A percentile compares a stretch with the other conserved stretches of the same genome.
These are phyloP conservation scores for Lagenaria siceraria DNA, from an alignment of 306 rosid species.

Conservation along the genomic window DNA sequence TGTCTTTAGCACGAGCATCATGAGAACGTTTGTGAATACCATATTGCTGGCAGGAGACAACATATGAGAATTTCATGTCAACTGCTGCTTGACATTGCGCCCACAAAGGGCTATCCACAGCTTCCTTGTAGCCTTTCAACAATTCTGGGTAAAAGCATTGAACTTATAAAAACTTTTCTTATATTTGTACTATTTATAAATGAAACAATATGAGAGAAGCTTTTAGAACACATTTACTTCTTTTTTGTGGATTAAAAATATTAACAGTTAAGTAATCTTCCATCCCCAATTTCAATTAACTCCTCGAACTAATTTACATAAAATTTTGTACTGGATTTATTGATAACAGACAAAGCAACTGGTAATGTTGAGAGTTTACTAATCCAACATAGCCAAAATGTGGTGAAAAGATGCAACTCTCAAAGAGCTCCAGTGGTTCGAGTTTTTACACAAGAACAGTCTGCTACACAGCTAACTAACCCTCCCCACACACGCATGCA, in stretches of 20 bases:
- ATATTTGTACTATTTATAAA: neutral
- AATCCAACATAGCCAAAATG: neutral
- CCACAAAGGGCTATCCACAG: constrained; percentile 67
- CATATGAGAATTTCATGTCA: constrained; percentile 83
- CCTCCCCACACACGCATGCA: neutral
- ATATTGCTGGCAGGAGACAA: constrained; percentile 86
- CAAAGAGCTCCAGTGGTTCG: neutral
- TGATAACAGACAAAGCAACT: neutral
- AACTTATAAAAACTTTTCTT: constrained; percentile 6
- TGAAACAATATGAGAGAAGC: neutral
- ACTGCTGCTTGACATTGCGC: constrained; percentile 77
- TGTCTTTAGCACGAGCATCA: constrained; percentile 63
- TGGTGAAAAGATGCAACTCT: neutral
- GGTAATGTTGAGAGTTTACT: neutral
- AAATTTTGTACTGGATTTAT: neutral
- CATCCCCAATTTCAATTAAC: neutral
- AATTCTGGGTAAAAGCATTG: constrained; percentile 37
- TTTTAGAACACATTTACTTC: neutral
- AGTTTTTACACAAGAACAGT: neutral
- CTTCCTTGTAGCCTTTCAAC: constrained; percentile 87
- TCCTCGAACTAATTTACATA: neutral
- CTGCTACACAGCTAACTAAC: neutral
- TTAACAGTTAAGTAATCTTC: neutral
- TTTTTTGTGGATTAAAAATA: neutral
- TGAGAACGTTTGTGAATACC: constrained; percentile 85